phyloP scores from a whole-genome alignment of 257 asterid species.

The Solanum tacnaense region DNA sequence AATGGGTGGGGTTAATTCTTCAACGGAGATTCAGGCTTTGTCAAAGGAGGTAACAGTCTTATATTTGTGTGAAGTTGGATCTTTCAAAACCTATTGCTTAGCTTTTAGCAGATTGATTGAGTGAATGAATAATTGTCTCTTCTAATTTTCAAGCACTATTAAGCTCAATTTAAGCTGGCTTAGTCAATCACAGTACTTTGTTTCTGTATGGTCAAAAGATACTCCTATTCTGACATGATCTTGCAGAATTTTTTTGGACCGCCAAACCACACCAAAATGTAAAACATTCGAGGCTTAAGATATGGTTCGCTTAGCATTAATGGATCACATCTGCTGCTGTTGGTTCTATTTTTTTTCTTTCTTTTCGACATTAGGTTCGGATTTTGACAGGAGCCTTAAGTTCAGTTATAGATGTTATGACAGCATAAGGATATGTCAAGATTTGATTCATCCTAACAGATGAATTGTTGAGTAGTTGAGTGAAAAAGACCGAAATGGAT shows the following conservation, averaged over 20 bases:
- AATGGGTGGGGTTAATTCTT: slow-evolving; percentile 19
- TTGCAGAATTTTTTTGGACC: background rate
- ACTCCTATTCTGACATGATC: background rate
- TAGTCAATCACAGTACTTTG: background rate
- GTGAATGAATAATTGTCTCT: background rate
- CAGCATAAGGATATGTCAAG: background rate
- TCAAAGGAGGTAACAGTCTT: slow-evolving; percentile 48
- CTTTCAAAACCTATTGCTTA: background rate
- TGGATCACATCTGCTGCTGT: background rate
- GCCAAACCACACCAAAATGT: background rate
- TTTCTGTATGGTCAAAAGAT: background rate
- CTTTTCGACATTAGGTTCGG: background rate
- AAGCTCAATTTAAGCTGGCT: background rate
- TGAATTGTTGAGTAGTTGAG: background rate
- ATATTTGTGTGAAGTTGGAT: background rate
- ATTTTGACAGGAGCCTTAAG: background rate
- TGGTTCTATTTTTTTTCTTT: background rate
- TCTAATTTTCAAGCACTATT: background rate
- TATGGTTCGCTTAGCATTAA: background rate
- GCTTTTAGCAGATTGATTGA: background rate
- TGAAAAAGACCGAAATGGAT: background rate
- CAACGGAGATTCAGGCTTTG: slow-evolving; percentile 41
- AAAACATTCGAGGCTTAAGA: background rate
- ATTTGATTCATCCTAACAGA: background rate
- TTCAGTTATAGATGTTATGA: background rate